phyloP scores from a whole-genome alignment of 179 eudicot genomes.

The Amaranthus tricolor region DNA sequence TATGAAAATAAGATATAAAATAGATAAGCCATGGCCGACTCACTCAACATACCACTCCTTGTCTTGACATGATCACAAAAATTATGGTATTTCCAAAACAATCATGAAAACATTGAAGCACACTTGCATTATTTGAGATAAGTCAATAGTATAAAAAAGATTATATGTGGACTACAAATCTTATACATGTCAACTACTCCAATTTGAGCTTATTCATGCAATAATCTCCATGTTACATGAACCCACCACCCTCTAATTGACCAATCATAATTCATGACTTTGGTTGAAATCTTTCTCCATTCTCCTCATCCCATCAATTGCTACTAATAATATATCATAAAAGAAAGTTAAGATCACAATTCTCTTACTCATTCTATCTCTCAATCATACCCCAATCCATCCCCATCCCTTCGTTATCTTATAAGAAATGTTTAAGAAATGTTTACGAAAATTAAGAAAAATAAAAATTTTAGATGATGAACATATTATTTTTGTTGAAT shows the following conservation, averaged over 20 bases:
- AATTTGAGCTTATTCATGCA: conserved; percentile 5
- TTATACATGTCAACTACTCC: conserved; percentile 26
- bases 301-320: conserved; percentile 12
- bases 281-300: conserved; percentile 13
- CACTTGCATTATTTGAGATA: conserved; percentile 14
- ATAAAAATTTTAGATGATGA: too few species aligned
- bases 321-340: background rate
- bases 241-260: conserved; percentile 30
- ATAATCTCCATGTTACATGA: conserved; percentile 13
- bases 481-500: too few species aligned
- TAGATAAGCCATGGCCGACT: too few species aligned
- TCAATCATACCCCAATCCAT: conserved; percentile 18
- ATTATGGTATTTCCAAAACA: background rate
- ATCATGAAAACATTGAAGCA: conserved; percentile 3
- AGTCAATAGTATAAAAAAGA: background rate
- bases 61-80: conserved; percentile 4
- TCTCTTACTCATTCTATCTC: background rate
- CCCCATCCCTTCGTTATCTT: too few species aligned
- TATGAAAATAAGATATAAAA: too few species aligned
- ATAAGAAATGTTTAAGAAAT: too few species aligned
- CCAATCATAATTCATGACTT: conserved; percentile 21
- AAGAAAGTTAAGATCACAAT: background rate
- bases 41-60: background rate
- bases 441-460: too few species aligned
- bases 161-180: conserved; percentile 13